These are phyloP conservation scores for Leccinum subgranulosum DNA, from an alignment of 768 basidiomycete species.

Conservation along the genomic window DNA sequence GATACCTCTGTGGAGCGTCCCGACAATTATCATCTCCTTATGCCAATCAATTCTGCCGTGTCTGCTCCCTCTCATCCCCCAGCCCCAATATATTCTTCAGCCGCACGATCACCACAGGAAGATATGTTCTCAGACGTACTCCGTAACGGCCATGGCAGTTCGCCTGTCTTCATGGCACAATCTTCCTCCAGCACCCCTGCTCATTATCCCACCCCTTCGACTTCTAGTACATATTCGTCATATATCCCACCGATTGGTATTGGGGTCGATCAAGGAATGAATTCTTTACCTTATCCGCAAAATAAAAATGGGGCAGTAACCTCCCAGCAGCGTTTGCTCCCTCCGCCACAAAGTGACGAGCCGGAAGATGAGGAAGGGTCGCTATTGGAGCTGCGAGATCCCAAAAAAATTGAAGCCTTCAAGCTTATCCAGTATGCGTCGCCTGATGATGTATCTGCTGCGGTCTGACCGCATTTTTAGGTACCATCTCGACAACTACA, in stretches of 20 bases:
- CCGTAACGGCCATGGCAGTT: conserved; percentile 45
- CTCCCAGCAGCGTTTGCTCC: conserved; percentile 25
- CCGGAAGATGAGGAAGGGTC: conserved; percentile 54
- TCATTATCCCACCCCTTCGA: conserved; percentile 42
- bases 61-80: conserved; percentile 32
- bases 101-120: conserved; percentile 44
- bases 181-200: conserved; percentile 39
- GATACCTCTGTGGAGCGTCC: conserved; percentile 42
- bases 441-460: not conserved
- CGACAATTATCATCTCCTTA: conserved; percentile 53
- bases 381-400: conserved; percentile 40
- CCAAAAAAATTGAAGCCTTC: conserved; percentile 74
- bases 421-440: conserved; percentile 71
- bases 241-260: conserved; percentile 61
- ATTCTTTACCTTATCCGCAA: conserved; percentile 47
- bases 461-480: conserved; percentile 34
- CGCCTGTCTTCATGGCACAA: conserved; percentile 61
- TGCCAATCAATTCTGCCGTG: conserved; percentile 46
- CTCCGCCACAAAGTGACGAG: conserved; percentile 36
- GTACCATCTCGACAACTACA: conserved; percentile 90
- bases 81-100: conserved; percentile 41
- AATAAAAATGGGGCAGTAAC: conserved; percentile 25
- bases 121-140: conserved; percentile 62
- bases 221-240: conserved; percentile 31
- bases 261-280: conserved; percentile 51